Evolutionary conservation across 2,329 filamentous ascomycete species (phyloP).

Genomic region (Cucurbitaria berberidis): DNA sequence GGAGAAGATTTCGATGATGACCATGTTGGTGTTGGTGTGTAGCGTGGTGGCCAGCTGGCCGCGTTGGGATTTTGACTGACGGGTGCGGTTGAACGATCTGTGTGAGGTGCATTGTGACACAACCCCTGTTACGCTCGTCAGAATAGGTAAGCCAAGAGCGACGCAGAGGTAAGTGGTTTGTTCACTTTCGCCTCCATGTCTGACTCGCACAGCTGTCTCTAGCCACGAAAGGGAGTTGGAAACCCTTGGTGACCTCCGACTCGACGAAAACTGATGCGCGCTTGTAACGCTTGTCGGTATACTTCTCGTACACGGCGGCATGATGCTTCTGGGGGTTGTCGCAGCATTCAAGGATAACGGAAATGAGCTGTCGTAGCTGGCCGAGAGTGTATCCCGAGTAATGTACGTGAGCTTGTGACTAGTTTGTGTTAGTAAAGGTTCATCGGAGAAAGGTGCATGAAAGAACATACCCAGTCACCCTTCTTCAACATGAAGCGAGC

Average conservation of each 20-base stretch:
- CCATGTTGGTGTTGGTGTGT: slow-evolving; percentile 26
- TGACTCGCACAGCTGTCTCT: slow-evolving; percentile 45
- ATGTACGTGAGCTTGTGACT: slow-evolving; percentile 84
- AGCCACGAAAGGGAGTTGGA: slow-evolving; percentile 55
- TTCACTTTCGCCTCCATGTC: slow-evolving; percentile 49
- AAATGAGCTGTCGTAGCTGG: slow-evolving; percentile 79
- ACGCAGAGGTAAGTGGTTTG: slow-evolving; percentile 27
- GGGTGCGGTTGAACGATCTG: slow-evolving; percentile 19
- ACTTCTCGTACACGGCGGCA: slow-evolving; percentile 87
- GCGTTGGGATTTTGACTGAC: slow-evolving; percentile 13
- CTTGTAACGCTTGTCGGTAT: slow-evolving; percentile 86
- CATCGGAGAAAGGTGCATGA: background rate
- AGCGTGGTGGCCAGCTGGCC: slow-evolving; percentile 12
- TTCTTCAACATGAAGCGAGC: slow-evolving; percentile 88
- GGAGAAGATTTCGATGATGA: slow-evolving; percentile 38
- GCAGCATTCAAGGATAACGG: slow-evolving; percentile 86
- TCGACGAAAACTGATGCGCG: slow-evolving; percentile 81
- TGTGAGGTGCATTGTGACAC: slow-evolving; percentile 24
- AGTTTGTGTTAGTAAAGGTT: slow-evolving; percentile 44
- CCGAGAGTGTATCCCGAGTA: slow-evolving; percentile 92
- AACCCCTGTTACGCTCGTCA: slow-evolving; percentile 35
- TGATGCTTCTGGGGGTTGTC: slow-evolving; percentile 82
- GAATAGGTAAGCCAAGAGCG: slow-evolving; percentile 28
- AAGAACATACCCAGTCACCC: slow-evolving; percentile 85
- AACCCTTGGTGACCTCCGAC: slow-evolving; percentile 69